Evolutionary conservation across 2,329 filamentous ascomycete species (phyloP), one percentile per base, ranked within the genome.

Genomic region (Bipolaris gigantea): DNA sequence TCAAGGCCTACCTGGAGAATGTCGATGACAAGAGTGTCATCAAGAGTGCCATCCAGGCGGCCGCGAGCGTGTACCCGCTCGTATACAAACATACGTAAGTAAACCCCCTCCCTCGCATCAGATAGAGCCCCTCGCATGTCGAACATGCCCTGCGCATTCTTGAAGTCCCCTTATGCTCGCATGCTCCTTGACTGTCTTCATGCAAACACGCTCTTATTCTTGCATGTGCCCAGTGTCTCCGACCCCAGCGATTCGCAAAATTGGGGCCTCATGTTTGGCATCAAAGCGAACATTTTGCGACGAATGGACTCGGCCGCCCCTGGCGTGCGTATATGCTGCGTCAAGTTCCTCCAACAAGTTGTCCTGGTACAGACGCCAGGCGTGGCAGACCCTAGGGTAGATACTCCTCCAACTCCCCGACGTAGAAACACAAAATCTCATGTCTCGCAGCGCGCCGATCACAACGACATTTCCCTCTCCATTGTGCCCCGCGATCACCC

Each of bases 321-420:
- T 11, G 88, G 90, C 2, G 85, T 97, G 59, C 88, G 88, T 66
- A 88, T 97, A 73, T 96, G 92, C 80, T 97, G 94, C 78, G 88
- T 97, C 81, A 99, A 99, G 76, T 99, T 99, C 74, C 88, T 91
- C 34, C 93, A 99, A 77, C 87, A 90, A 60, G 90, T 97, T 40
- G 89, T 99, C 40, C 84, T 97, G 62, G 90, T 92, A 16, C 93
- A 99, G 75, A 97, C 91, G 10, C 86, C 88, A n/a, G 90, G 90
- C 42, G 78, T 88, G 54, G 89, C 90, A 63, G 93, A 97, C 71
- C 89, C 89, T 63, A 86, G 90, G 79, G 90, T 96, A 83, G 74
- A 84, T 57, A 61, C 52, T 4, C 50, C 43, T 25, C 63, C 49
- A 10, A 18, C 18, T 8, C 21, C 18, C 45, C 35, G 21, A 21